Evolutionary conservation across 2,329 filamentous ascomycete species (phyloP).

Genomic region (Coniochaeta prunicola): DNA sequence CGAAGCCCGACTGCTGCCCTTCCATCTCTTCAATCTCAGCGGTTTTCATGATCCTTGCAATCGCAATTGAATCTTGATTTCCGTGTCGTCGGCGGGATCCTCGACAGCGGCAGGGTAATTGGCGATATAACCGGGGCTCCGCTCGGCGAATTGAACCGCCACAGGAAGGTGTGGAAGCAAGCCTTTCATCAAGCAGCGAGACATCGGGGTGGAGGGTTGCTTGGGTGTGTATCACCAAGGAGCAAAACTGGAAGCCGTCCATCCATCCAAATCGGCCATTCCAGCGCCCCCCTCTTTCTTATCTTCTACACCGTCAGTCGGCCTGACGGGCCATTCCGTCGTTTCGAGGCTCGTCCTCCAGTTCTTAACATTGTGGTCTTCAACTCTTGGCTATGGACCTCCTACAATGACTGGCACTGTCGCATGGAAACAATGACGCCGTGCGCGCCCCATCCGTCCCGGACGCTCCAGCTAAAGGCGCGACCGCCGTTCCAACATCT

Average conservation of each 20-base stretch:
- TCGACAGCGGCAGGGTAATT: not conserved
- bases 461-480: conserved; percentile 18
- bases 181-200: not conserved
- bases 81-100: not conserved
- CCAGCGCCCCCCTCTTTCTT: conserved; percentile 1
- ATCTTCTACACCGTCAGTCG: not conserved
- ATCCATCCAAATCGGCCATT: not conserved
- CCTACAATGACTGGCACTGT: conserved; percentile 24
- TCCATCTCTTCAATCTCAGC: not conserved
- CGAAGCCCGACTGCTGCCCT: not conserved
- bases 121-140: not conserved
- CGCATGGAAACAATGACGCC: conserved; percentile 35
- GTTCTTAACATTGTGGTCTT: not conserved
- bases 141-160: not conserved
- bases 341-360: not conserved
- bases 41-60: not conserved
- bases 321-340: not conserved
- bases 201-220: not conserved
- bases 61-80: not conserved
- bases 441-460: conserved; percentile 27
- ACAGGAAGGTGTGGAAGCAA: not conserved
- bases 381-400: not conserved
- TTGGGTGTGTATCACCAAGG: not conserved
- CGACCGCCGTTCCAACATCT: conserved; percentile 2
- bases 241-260: not conserved